Evolutionary conservation across 1,284 basidiomycete genomes (phyloP).

Genomic region (Tilletia horrida): DNA sequence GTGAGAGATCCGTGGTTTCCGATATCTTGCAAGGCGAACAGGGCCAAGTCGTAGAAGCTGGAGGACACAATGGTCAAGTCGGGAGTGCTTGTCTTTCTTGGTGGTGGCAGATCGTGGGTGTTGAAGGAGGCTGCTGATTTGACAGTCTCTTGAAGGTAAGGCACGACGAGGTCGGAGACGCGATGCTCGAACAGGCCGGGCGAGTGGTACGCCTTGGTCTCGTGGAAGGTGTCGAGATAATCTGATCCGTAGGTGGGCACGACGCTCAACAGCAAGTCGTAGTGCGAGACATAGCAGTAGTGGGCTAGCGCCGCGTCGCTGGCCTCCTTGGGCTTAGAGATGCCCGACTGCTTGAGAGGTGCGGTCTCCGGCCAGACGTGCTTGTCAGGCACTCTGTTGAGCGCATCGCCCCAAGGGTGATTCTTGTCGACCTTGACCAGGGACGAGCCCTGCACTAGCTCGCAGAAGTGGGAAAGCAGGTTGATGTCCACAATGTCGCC

Average conservation of each 20-base stretch:
- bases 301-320: slow-evolving; percentile 53
- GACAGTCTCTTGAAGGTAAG: slow-evolving; percentile 35
- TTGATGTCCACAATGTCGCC: slow-evolving; percentile 56
- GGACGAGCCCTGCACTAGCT: slow-evolving; percentile 48
- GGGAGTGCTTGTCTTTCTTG: slow-evolving; percentile 43
- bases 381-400: slow-evolving; percentile 32
- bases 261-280: slow-evolving; percentile 55
- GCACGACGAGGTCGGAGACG: slow-evolving; percentile 49
- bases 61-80: slow-evolving; percentile 55
- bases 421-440: slow-evolving; percentile 39
- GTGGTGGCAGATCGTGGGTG: slow-evolving; percentile 30
- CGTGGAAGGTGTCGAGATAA: slow-evolving; percentile 52
- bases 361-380: slow-evolving; percentile 22
- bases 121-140: slow-evolving; percentile 25
- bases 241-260: slow-evolving; percentile 56
- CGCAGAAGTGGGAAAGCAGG: slow-evolving; percentile 56
- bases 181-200: slow-evolving; percentile 55
- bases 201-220: slow-evolving; percentile 50
- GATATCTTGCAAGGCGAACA: slow-evolving; percentile 55
- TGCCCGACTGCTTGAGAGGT: slow-evolving; percentile 25
- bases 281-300: slow-evolving; percentile 55
- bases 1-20: slow-evolving; percentile 36
- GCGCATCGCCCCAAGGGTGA: slow-evolving; percentile 48
- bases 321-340: not conserved
- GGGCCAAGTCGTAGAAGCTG: slow-evolving; percentile 55